Base-by-base conservation (phyloP, 176 grass and related monocot species). In the Coix lacrymajobi region DNA sequence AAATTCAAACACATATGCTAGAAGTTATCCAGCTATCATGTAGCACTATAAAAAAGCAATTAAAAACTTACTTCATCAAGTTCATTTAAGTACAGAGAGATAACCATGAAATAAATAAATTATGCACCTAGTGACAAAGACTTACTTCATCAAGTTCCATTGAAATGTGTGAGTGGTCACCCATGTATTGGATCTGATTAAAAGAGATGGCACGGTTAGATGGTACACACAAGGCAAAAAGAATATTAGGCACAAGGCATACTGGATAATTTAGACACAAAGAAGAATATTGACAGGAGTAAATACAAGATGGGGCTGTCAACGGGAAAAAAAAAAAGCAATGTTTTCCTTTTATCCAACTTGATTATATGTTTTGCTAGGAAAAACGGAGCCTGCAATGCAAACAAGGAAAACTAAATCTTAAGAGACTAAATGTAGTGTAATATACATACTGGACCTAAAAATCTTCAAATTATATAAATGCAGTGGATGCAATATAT, bases 91-190 rank as follows among this genome's bases (percentile, higher is more conserved):
- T 84, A 73, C 92, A 90, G 4, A 94, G 81, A 92, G 85, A 51
- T 94, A 46, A 72, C 41, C 20, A 0, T 73, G 54, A 62, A 81
- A n/a, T 11, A 62, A 79, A 62, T 74, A 78, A 75, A 17, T 17
- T 69, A 17, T 73, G 22, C 29, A 75, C 68, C 22, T 68, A 83
- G 20, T 43, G 36, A 87, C 63, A 62, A 69, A 57, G 75, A 89
- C 83, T 84, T 96, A 96, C 96, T 77, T 94, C 92, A 90, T 99
- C 96, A 54, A 99, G 94, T 48, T 94, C 87, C 87, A 92, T 88
- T 82, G 96, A 96, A 65, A 99, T 90, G 73, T 99, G 93, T 5
- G 96, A 99, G 74, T 96, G 87, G 54, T 99, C 87, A 29, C 96
- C 91, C 93, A 99, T 99, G 74, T 90, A 99, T 81, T 90, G 80